These are phyloP conservation scores for Arabidopsis suecica DNA, from an alignment of 345 rosid genomes.

Conservation along the genomic window DNA sequence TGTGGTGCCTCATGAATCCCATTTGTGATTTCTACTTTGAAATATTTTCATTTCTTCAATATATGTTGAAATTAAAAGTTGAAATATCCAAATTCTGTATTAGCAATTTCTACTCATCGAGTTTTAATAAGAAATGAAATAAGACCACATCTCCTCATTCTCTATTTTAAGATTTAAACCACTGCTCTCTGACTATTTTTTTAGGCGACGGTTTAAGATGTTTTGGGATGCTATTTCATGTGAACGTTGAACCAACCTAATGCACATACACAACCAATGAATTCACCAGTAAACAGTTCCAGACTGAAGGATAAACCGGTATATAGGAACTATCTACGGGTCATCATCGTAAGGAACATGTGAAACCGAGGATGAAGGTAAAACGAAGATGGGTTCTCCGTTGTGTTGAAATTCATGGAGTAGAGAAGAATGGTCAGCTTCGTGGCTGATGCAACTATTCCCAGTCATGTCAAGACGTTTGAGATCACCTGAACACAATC, in stretches of 20 bases:
- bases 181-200: not conserved
- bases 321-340: conserved; percentile 50
- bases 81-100: not conserved
- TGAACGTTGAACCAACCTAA: conserved; percentile 11
- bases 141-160: not conserved
- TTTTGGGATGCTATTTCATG: not conserved
- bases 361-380: conserved; percentile 47
- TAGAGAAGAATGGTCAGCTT: conserved; percentile 47
- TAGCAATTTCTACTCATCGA: not conserved
- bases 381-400: conserved; percentile 65
- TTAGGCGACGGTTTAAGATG: not conserved
- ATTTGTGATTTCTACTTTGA: not conserved
- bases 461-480: conserved; percentile 80
- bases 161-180: not conserved
- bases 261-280: not conserved
- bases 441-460: conserved; percentile 48
- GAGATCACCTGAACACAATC: conserved; percentile 58
- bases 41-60: not conserved
- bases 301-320: conserved; percentile 1
- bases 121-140: no score
- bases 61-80: not conserved
- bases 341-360: conserved; percentile 79
- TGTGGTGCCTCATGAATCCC: not conserved
- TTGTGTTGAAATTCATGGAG: conserved; percentile 63
- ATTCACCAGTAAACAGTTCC: not conserved